These are phyloP conservation scores for Truncatella angustata DNA, from an alignment of 2,329 filamentous ascomycete genomes.

Conservation along the genomic window DNA sequence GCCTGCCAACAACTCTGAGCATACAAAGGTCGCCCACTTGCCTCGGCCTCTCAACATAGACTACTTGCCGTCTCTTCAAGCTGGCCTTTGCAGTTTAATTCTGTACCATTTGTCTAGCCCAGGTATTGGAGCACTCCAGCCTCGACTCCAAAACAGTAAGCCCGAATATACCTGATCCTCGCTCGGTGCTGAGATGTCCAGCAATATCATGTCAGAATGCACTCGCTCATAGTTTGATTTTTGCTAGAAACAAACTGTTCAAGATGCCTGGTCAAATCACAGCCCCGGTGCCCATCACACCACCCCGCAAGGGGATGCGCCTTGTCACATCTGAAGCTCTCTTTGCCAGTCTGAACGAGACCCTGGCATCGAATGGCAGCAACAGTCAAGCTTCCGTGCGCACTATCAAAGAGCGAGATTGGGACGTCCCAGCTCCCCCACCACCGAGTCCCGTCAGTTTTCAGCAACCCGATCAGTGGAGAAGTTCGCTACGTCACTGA, in stretches of 20 bases:
- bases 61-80: neutral
- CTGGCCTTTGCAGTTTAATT: neutral
- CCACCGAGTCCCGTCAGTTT: conserved; percentile 65
- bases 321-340: conserved; percentile 49
- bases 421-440: conserved; percentile 62
- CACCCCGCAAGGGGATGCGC: conserved; percentile 43
- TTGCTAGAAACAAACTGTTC: too few relatives aligned
- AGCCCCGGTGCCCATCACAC: conserved; percentile 46
- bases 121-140: neutral
- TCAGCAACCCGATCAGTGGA: conserved; percentile 55
- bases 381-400: conserved; percentile 46
- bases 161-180: too few relatives aligned
- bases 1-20: too few relatives aligned
- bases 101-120: neutral
- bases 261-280: conserved; percentile 43
- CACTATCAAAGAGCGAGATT: conserved; percentile 56
- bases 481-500: conserved; percentile 34
- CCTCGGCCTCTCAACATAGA: neutral
- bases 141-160: neutral
- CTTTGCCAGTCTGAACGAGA: conserved; percentile 52
- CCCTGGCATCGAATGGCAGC: conserved; percentile 31
- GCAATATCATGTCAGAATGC: too few relatives aligned
- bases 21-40: too few relatives aligned
- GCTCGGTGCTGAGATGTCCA: too few relatives aligned
- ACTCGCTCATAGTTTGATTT: too few relatives aligned